Conservation (phyloP, 1,139 yeast species). For the Yamadazyma blattariae region DNA sequence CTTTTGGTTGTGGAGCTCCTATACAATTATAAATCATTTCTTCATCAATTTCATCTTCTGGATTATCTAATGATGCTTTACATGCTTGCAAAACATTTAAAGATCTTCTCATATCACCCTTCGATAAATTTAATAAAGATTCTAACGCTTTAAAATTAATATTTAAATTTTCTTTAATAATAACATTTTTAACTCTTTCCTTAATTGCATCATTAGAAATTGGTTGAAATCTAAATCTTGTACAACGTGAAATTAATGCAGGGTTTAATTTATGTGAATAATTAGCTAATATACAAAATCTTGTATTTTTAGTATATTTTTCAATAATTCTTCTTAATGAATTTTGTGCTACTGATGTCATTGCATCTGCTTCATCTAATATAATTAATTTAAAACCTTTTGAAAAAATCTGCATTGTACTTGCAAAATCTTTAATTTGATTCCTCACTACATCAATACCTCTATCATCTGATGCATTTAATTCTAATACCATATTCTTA, state of each 20-base stretch:
- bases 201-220: slow-evolving; percentile 64
- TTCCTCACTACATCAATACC: slow-evolving; percentile 86
- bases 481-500: slow-evolving; percentile 84
- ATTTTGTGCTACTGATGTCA: slow-evolving; percentile 94
- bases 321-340: slow-evolving; percentile 91
- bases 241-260: slow-evolving; percentile 90
- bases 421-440: slow-evolving; percentile 80
- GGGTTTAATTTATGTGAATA: slow-evolving; percentile 95
- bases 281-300: slow-evolving; percentile 95
- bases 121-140: slow-evolving; percentile 66
- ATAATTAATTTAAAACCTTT: slow-evolving; percentile 84
- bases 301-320: slow-evolving; percentile 88
- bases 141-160: slow-evolving; percentile 58
- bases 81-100: slow-evolving; percentile 94
- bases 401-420: slow-evolving; percentile 86
- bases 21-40: slow-evolving; percentile 89
- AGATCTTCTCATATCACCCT: slow-evolving; percentile 96
- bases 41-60: slow-evolving; percentile 53
- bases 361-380: slow-evolving; percentile 97
- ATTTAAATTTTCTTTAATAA: slow-evolving; percentile 61
- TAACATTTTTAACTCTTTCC: slow-evolving; percentile 64
- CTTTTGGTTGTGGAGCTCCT: slow-evolving; percentile 92
- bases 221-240: slow-evolving; percentile 91
- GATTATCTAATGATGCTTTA: slow-evolving; percentile 64
- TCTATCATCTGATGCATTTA: slow-evolving; percentile 84